A percentile compares a stretch with the other conserved stretches of the same genome.
phyloP scores from a whole-genome alignment of 2,329 filamentous ascomycete species.

The Triangularia verruculosa region DNA sequence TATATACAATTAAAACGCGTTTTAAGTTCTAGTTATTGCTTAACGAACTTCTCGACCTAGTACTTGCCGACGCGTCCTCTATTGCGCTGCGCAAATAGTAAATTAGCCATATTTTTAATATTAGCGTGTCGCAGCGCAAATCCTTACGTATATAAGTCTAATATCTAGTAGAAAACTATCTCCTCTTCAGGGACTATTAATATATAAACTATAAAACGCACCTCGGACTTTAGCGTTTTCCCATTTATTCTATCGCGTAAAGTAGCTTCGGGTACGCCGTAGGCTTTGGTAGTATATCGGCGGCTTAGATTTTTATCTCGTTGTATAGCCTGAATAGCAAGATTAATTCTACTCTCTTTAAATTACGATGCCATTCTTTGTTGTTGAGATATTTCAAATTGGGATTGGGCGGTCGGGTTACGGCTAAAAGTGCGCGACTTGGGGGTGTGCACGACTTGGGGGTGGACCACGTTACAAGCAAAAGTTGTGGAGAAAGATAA shows the following conservation, averaged over 20 bases:
- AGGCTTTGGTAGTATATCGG: background rate
- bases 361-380: too few relatives aligned
- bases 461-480: too few relatives aligned
- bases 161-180: conserved; percentile 5
- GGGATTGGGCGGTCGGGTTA: too few relatives aligned
- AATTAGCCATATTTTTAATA: conserved; percentile 9
- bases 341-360: background rate
- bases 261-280: background rate
- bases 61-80: background rate
- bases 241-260: background rate
- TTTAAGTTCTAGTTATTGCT: conserved; percentile 19
- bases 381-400: too few relatives aligned
- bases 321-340: background rate
- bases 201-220: background rate
- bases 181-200: background rate
- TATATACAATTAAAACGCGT: conserved; percentile 26
- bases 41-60: conserved; percentile 25
- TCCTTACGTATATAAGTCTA: conserved; percentile 7
- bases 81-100: background rate
- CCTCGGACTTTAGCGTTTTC: background rate
- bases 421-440: too few relatives aligned
- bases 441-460: too few relatives aligned
- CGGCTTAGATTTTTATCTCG: background rate
- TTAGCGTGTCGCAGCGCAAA: background rate
- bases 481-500: too few relatives aligned